These are phyloP conservation scores for Haplosporangium sp. DNA, from an alignment of 371 early-diverging fungal genomes.

Conservation along the genomic window DNA sequence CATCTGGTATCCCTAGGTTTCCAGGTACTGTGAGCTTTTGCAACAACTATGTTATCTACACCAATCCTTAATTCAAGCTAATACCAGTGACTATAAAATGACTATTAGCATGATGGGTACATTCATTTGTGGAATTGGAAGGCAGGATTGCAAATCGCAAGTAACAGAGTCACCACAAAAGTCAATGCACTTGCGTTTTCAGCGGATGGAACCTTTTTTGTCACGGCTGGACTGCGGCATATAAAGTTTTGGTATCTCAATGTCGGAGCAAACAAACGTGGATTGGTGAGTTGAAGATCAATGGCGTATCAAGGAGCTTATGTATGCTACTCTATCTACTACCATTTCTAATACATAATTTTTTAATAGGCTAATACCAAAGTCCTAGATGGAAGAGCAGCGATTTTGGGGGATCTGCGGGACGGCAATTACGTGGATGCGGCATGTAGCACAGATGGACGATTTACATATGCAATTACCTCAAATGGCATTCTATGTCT, in stretches of 20 bases:
- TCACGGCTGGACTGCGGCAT: slow-evolving; percentile 84
- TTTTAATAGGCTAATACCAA: slow-evolving; percentile 44
- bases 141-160: slow-evolving; percentile 73
- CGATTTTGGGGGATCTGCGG: slow-evolving; percentile 75
- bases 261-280: slow-evolving; percentile 31
- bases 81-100: too few species aligned
- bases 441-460: slow-evolving; percentile 58
- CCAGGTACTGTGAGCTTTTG: slow-evolving; percentile 62
- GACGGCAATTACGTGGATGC: slow-evolving; percentile 82
- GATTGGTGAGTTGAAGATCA: background rate
- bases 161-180: slow-evolving; percentile 76
- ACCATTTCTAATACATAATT: too few species aligned
- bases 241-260: slow-evolving; percentile 88
- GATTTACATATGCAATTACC: slow-evolving; percentile 75
- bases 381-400: slow-evolving; percentile 82
- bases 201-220: slow-evolving; percentile 75
- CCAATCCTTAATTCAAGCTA: too few species aligned
- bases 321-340: too few species aligned
- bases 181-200: slow-evolving; percentile 72
- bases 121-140: slow-evolving; percentile 89
- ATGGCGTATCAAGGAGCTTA: too few species aligned
- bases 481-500: slow-evolving; percentile 76
- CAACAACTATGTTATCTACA: too few species aligned
- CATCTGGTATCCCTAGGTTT: slow-evolving; percentile 86
- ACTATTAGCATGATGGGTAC: slow-evolving; percentile 81